Percentiles rank a stretch among this genome's conserved stretches.
These are phyloP conservation scores for Thelonectria blattea DNA, from an alignment of 2,329 filamentous ascomycete species.

Conservation along the genomic window DNA sequence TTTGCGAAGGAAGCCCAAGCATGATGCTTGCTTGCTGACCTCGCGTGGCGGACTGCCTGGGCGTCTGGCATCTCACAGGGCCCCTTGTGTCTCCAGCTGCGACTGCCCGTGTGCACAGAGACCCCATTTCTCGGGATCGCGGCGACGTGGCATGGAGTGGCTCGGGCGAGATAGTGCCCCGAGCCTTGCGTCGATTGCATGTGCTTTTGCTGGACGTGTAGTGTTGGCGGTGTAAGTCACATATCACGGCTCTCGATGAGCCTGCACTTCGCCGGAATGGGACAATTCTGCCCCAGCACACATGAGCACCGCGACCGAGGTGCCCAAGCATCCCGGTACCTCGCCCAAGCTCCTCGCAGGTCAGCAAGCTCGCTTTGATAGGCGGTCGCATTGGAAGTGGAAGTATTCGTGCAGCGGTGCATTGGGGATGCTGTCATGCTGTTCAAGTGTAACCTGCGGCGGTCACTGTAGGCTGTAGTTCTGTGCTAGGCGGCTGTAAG, in stretches of 20 bases:
- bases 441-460: conserved; percentile 18
- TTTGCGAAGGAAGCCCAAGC: not conserved
- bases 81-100: conserved; percentile 7
- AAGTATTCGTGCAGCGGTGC: not conserved
- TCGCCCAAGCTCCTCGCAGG: not conserved
- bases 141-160: conserved; percentile 18
- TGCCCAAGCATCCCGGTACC: not conserved
- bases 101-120: conserved; percentile 12
- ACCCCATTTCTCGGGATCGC: conserved; percentile 14
- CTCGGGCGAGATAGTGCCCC: conserved; percentile 1
- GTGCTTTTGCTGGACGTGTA: conserved; percentile 9
- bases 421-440: conserved; percentile 19
- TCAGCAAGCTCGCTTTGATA: not conserved
- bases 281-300: not conserved
- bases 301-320: not conserved
- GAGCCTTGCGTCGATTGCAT: conserved; percentile 11
- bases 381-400: conserved; percentile 17
- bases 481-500: too few relatives aligned
- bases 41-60: conserved; percentile 8
- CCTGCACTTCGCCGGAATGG: conserved; percentile 2
- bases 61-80: conserved; percentile 10
- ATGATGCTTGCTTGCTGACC: conserved; percentile 14
- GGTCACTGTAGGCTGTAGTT: not conserved
- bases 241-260: not conserved
- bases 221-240: conserved; percentile 12